These are phyloP conservation scores for Penicillium riverlandense DNA, from an alignment of 495 filamentous ascomycete genomes.

Conservation along the genomic window DNA sequence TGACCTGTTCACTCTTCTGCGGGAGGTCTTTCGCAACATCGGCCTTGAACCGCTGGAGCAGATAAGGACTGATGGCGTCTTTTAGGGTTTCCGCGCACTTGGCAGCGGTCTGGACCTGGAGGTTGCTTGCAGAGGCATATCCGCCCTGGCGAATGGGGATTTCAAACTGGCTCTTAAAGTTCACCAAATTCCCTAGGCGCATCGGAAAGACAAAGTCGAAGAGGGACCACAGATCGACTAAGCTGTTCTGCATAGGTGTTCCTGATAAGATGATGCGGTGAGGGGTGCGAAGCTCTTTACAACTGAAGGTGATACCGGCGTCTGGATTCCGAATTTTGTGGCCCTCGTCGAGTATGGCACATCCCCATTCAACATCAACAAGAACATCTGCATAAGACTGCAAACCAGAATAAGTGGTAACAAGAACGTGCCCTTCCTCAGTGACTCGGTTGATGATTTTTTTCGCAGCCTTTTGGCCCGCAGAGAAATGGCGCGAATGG, in stretches of 20 bases:
- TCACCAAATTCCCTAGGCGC: slow-evolving; percentile 84
- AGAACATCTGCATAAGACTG: slow-evolving; percentile 77
- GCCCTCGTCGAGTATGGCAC: slow-evolving; percentile 91
- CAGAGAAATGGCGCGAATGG: slow-evolving; percentile 30
- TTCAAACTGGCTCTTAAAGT: slow-evolving; percentile 84
- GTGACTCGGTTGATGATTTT: slow-evolving; percentile 76
- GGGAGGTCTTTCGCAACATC: slow-evolving; percentile 92
- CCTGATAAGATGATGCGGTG: slow-evolving; percentile 92
- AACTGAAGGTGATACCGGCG: slow-evolving; percentile 81
- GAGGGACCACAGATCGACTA: slow-evolving; percentile 92
- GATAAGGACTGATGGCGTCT: slow-evolving; percentile 82
- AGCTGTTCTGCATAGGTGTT: slow-evolving; percentile 96
- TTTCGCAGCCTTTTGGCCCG: slow-evolving; percentile 56
- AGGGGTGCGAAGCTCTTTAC: slow-evolving; percentile 80
- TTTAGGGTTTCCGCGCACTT: slow-evolving; percentile 87
- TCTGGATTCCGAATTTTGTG: slow-evolving; percentile 98
- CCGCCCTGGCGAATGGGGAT: slow-evolving; percentile 86
- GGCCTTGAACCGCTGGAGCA: slow-evolving; percentile 87
- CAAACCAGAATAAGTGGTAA: slow-evolving; percentile 91
- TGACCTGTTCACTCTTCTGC: slow-evolving; percentile 87
- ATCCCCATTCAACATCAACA: slow-evolving; percentile 79
- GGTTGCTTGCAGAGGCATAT: slow-evolving; percentile 86
- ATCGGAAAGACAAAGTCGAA: slow-evolving; percentile 97
- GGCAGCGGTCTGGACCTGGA: slow-evolving; percentile 85
- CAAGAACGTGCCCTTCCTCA: slow-evolving; percentile 82